These are phyloP conservation scores for Durio zibethinus DNA, from an alignment of 345 rosid species.

Conservation along the genomic window DNA sequence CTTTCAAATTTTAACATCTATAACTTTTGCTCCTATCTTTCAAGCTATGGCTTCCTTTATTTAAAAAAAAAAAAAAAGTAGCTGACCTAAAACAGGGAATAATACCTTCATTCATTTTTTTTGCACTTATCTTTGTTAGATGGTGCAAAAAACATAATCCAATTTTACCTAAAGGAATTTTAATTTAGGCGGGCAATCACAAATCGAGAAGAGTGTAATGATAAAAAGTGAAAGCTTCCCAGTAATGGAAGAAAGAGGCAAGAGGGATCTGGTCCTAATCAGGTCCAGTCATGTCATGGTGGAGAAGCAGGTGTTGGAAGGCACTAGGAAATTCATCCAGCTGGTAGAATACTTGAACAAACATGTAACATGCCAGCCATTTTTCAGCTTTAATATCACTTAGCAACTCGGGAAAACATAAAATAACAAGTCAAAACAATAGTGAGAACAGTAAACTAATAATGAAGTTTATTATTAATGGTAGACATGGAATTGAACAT, in stretches of 20 bases:
- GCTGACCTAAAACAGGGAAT: no score
- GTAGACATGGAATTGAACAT: not conserved
- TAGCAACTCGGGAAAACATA: not conserved
- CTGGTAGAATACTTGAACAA: constrained; percentile 1
- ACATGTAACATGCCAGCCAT: not conserved
- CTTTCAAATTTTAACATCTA: no score
- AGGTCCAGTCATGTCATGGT: not conserved
- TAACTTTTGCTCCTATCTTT: no score
- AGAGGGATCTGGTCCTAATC: not conserved
- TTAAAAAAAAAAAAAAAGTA: no score
- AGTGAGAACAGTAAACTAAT: not conserved
- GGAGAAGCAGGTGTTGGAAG: not conserved
- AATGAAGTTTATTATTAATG: no score
- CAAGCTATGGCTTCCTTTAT: no score
- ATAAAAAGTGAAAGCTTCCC: not conserved
- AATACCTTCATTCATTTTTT: no score
- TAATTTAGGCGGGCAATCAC: not conserved
- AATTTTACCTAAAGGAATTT: not conserved
- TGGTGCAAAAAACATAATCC: not conserved
- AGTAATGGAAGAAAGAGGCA: not conserved
- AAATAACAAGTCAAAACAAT: not conserved
- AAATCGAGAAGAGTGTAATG: not conserved
- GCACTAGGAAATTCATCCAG: constrained; percentile 9
- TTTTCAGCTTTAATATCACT: not conserved
- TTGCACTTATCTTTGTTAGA: not conserved